These are phyloP conservation scores for Termitomyces eurrhizus DNA, from an alignment of 768 basidiomycete species.

Conservation along the genomic window DNA sequence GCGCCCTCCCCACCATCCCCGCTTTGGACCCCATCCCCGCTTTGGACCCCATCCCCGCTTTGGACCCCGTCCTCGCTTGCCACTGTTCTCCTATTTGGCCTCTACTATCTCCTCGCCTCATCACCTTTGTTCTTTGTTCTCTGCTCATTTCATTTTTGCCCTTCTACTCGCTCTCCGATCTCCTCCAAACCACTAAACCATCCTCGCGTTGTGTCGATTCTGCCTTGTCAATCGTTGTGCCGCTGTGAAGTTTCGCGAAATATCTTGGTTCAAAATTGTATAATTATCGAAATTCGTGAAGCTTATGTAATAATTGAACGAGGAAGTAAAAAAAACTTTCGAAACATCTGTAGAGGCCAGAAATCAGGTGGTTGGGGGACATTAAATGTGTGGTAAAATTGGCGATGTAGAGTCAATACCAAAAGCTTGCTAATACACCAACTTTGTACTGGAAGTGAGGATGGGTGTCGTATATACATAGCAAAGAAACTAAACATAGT, in stretches of 20 bases:
- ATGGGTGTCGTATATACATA: slow-evolving; percentile 19
- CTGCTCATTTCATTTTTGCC: not conserved
- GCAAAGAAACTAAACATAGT: slow-evolving; percentile 4
- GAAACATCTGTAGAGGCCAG: not conserved
- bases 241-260: too few species aligned
- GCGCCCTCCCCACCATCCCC: not conserved
- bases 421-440: not conserved
- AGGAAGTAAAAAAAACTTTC: not conserved
- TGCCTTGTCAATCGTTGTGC: not conserved
- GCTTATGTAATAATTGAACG: too few species aligned
- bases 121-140: not conserved
- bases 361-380: not conserved
- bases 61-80: not conserved
- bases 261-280: too few species aligned
- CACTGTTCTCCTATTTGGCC: not conserved
- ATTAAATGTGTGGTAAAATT: not conserved
- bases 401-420: not conserved
- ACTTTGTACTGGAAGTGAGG: slow-evolving; percentile 15
- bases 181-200: too few species aligned
- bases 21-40: too few species aligned
- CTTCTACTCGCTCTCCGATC: too few species aligned
- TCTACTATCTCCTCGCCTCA: not conserved
- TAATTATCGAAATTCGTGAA: not conserved
- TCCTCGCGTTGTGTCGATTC: not conserved
- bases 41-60: not conserved